Percentiles rank a stretch among this genome's conserved stretches.
Conservation (phyloP, 2,329 filamentous ascomycete species). For the Monosporascus sp. region DNA sequence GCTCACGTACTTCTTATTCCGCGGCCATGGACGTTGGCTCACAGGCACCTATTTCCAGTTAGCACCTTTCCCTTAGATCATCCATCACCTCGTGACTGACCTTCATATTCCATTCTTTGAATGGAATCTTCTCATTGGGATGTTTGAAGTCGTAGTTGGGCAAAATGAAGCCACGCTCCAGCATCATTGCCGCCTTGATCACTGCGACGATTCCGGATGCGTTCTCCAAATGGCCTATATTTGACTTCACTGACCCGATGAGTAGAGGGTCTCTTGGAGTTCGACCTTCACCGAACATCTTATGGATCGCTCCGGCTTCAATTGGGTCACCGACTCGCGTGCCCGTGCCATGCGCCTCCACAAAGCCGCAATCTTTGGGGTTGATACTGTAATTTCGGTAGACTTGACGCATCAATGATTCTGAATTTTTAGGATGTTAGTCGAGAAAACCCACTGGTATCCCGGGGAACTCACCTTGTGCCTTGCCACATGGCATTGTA, state of each 20-base stretch:
- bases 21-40: constrained; percentile 40
- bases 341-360: constrained; percentile 53
- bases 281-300: constrained; percentile 35
- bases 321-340: constrained; percentile 51
- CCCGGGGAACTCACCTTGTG: constrained; percentile 34
- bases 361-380: constrained; percentile 34
- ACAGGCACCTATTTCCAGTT: constrained; percentile 31
- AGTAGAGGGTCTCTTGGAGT: constrained; percentile 37
- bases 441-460: background rate
- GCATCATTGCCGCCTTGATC: constrained; percentile 47
- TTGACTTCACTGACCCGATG: constrained; percentile 46
- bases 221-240: constrained; percentile 47
- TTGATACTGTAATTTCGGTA: constrained; percentile 36
- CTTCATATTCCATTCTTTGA: constrained; percentile 44
- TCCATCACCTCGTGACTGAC: constrained; percentile 6
- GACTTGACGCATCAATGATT: constrained; percentile 37
- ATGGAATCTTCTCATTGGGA: constrained; percentile 43
- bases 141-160: constrained; percentile 46
- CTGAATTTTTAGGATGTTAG: constrained; percentile 19
- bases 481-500: constrained; percentile 47
- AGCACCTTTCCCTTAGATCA: background rate
- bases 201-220: constrained; percentile 46
- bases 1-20: constrained; percentile 44
- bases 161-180: constrained; percentile 44
- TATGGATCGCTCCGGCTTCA: constrained; percentile 45